Evolutionary conservation across 2,329 filamentous ascomycete species (phyloP).

Genomic region (Zalaria sp.): DNA sequence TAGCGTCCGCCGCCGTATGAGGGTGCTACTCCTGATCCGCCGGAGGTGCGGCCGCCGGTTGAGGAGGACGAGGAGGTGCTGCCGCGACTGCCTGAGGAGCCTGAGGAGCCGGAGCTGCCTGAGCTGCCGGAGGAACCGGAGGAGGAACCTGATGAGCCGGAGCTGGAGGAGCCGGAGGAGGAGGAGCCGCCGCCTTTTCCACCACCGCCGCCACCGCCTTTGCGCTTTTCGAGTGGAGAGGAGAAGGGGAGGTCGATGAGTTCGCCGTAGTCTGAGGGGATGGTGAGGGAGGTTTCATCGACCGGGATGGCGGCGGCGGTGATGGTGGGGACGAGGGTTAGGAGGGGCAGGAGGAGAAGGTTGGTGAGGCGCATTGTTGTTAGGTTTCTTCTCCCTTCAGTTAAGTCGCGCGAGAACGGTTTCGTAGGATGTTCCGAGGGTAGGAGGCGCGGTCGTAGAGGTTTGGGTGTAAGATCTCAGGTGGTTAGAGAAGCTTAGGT

Average conservation of each 20-base stretch:
- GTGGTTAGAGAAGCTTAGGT: no score
- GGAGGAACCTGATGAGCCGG: conserved; percentile 6
- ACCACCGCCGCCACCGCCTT: conserved; percentile 29
- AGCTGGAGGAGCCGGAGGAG: conserved; percentile 6
- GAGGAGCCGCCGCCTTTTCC: conserved; percentile 11
- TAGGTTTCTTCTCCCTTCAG: no score
- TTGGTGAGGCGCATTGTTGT: no score
- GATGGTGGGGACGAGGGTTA: conserved; percentile 1
- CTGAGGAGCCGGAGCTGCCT: conserved; percentile 3
- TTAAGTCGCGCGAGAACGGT: not conserved
- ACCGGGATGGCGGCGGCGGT: conserved; percentile 3
- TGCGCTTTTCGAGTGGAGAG: conserved; percentile 30
- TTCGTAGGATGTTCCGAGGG: not conserved
- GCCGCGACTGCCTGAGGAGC: conserved; percentile 6
- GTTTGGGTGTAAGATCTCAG: not conserved
- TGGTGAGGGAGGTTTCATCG: conserved; percentile 2
- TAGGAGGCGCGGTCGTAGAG: not conserved
- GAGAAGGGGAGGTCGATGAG: conserved; percentile 15
- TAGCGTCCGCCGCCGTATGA: conserved; percentile 47
- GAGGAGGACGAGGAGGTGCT: conserved; percentile 13
- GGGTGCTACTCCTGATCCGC: conserved; percentile 44
- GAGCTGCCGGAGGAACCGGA: not conserved
- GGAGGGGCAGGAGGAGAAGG: not conserved
- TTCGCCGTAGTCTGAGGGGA: conserved; percentile 7
- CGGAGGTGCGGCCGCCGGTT: conserved; percentile 30